These are phyloP conservation scores for Lodderomyces beijingensis DNA, from an alignment of 1,139 yeast genomes.

Conservation along the genomic window DNA sequence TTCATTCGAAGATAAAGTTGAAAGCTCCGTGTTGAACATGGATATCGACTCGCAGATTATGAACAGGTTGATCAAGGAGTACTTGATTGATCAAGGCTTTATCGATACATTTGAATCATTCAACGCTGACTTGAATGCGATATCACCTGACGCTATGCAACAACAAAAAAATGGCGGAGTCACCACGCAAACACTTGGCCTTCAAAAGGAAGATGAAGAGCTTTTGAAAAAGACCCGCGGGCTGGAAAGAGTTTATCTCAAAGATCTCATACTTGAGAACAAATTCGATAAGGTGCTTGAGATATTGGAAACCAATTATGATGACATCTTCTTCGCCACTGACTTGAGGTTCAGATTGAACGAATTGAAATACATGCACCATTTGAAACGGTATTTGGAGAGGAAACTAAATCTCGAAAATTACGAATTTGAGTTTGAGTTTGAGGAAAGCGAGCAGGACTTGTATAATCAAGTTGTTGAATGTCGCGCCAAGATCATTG, in stretches of 20 bases:
- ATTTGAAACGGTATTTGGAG: conserved; percentile 22
- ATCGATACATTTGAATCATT: conserved; percentile 65
- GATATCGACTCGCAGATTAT: conserved; percentile 33
- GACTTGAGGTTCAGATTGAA: conserved; percentile 44
- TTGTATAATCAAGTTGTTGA: conserved; percentile 21
- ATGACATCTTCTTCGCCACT: conserved; percentile 23
- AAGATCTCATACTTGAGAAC: conserved; percentile 41
- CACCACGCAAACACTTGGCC: neutral
- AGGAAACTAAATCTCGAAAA: conserved; percentile 13
- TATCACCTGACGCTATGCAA: conserved; percentile 21
- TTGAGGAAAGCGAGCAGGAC: conserved; percentile 12
- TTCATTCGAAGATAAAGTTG: conserved; percentile 11
- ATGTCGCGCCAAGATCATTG: conserved; percentile 45
- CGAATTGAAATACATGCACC: conserved; percentile 44
- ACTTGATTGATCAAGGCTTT: conserved; percentile 71
- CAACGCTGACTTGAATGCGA: conserved; percentile 36
- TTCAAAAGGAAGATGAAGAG: conserved; percentile 10
- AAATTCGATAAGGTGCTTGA: conserved; percentile 47
- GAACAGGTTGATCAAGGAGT: conserved; percentile 60
- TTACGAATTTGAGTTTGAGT: conserved; percentile 16
- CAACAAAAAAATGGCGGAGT: neutral
- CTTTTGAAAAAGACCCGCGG: conserved; percentile 19
- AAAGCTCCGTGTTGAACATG: conserved; percentile 21
- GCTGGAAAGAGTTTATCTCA: conserved; percentile 43
- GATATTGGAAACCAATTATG: conserved; percentile 38